A percentile compares a stretch with the other conserved stretches of the same genome.
phyloP scores from a whole-genome alignment of 1,139 yeast species.

The Pichia sp. region DNA sequence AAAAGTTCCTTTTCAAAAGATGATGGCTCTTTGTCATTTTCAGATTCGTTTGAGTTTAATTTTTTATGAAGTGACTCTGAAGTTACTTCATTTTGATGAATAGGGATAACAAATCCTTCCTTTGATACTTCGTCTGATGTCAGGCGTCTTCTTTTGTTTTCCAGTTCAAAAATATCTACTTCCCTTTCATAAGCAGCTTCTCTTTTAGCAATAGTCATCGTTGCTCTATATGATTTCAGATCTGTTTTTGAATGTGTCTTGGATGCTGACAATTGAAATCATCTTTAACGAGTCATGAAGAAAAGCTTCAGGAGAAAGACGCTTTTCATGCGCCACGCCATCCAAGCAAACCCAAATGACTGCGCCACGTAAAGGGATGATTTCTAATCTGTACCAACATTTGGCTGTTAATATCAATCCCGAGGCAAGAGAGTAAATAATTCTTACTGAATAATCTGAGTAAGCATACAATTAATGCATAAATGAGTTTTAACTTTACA shows the following conservation, averaged over 20 bases:
- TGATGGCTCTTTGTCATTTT: slow-evolving; percentile 43
- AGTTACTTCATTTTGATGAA: slow-evolving; percentile 15
- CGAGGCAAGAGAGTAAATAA: not conserved
- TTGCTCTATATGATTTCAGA: not conserved
- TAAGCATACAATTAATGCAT: too few species aligned
- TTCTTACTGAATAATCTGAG: not conserved
- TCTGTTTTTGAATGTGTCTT: not conserved
- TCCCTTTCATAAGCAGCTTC: not conserved
- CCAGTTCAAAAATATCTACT: slow-evolving; percentile 11
- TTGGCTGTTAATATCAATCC: not conserved
- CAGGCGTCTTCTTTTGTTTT: slow-evolving; percentile 13
- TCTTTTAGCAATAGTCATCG: not conserved
- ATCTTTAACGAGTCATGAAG: not conserved
- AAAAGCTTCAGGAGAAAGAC: not conserved
- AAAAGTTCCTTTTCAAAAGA: slow-evolving; percentile 60
- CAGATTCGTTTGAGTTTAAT: slow-evolving; percentile 26
- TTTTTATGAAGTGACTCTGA: slow-evolving; percentile 25
- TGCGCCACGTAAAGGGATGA: not conserved
- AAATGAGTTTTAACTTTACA: slow-evolving; percentile 46
- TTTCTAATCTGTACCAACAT: not conserved
- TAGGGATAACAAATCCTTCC: slow-evolving; percentile 28
- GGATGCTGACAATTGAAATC: not conserved
- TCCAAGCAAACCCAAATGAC: too few species aligned
- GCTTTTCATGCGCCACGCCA: not conserved
- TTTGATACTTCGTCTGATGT: slow-evolving; percentile 11